These are phyloP conservation scores for Psilocybe subaeruginosa DNA, from an alignment of 768 basidiomycete species.

Conservation along the genomic window DNA sequence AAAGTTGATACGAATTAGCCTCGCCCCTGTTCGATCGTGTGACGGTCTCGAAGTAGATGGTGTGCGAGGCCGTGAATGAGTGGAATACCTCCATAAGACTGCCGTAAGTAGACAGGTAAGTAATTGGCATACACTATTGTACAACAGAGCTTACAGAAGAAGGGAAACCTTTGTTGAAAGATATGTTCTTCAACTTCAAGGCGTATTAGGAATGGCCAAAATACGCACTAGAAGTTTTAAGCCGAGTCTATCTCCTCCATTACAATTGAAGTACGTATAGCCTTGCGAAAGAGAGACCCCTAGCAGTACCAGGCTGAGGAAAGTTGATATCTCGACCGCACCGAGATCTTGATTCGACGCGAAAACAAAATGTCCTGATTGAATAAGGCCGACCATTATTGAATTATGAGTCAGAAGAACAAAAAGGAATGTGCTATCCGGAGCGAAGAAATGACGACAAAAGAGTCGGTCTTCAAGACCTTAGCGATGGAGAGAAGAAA, in stretches of 20 bases:
- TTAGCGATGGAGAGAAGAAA: neutral
- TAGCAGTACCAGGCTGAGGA: constrained; percentile 12
- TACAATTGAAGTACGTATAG: constrained; percentile 10
- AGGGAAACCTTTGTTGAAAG: constrained; percentile 4
- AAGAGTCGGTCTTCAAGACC: neutral
- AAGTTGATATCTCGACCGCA: constrained; percentile 14
- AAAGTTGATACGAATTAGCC: constrained; percentile 19
- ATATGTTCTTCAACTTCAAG: neutral
- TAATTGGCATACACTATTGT: no score
- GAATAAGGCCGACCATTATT: constrained; percentile 6
- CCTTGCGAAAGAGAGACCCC: constrained; percentile 11
- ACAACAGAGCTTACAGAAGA: constrained; percentile 4
- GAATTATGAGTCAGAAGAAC: neutral
- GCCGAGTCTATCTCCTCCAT: constrained; percentile 2
- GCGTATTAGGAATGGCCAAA: no score
- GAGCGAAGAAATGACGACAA: neutral
- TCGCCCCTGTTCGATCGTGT: constrained; percentile 14
- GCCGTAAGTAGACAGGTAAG: neutral
- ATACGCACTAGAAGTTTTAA: constrained; percentile 10
- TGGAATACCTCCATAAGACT: constrained; percentile 19
- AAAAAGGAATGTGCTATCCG: neutral
- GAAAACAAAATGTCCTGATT: constrained; percentile 3
- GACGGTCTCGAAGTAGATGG: constrained; percentile 23
- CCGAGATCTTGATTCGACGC: constrained; percentile 11
- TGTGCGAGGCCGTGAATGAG: constrained; percentile 21